Percentiles rank a stretch among this genome's conserved stretches.
Conservation (phyloP, 192 early-diverging fungal species). For the Linnemannia hyalina region DNA sequence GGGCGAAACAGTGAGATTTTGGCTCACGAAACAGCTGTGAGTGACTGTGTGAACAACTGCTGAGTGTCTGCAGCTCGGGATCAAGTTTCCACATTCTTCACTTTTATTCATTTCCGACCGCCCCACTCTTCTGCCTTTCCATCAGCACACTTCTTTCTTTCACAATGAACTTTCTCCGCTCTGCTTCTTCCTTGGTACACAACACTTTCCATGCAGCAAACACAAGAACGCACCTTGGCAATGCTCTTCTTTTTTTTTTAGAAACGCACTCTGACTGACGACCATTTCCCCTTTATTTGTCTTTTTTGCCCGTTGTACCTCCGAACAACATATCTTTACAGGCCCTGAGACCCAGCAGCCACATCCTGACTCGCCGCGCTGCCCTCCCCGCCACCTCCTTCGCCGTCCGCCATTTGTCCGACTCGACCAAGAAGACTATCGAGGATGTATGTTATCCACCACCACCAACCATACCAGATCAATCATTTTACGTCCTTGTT, state of each 20-base stretch:
- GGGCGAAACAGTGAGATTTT: neutral
- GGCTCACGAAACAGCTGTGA: neutral
- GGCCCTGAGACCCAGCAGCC: conserved; percentile 46
- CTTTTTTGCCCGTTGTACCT: neutral
- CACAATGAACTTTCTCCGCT: conserved; percentile 29
- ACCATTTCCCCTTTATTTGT: neutral
- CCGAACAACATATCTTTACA: neutral
- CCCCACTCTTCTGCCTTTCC: neutral
- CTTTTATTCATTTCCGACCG: neutral
- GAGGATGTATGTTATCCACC: conserved; percentile 44
- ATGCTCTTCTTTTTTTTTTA: neutral
- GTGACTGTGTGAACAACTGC: neutral
- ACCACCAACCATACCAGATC: neutral
- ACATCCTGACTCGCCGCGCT: conserved; percentile 42
- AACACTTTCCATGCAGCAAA: neutral
- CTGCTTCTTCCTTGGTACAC: conserved; percentile 23
- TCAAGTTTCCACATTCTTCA: neutral
- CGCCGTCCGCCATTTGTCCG: conserved; percentile 48
- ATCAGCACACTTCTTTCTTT: neutral
- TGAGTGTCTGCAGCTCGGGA: neutral
- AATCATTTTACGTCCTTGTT: neutral
- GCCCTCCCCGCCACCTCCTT: conserved; percentile 53
- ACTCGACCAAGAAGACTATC: conserved; percentile 58
- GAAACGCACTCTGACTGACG: neutral
- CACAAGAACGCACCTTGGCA: neutral